Percentiles rank a stretch among this genome's conserved stretches.
Evolutionary conservation across 1,284 basidiomycete species (phyloP).

Genomic region (Apiotrichum mycotoxinovorans): DNA sequence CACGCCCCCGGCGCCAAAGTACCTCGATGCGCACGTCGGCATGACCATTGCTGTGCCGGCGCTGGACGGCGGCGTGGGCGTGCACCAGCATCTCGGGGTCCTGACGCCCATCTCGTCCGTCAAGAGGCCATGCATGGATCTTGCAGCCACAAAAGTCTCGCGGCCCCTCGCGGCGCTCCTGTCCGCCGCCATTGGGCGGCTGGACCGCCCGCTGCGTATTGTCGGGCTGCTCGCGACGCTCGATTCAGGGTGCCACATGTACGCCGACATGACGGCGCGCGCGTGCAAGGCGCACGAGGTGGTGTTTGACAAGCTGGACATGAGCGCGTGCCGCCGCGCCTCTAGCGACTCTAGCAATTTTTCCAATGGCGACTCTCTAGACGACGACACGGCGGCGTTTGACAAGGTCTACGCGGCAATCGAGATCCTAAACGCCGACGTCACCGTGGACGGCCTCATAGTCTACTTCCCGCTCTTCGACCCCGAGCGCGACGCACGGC

Average conservation of each 20-base stretch:
- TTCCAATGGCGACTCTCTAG: no score
- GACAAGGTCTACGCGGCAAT: slow-evolving; percentile 15
- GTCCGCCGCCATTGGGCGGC: slow-evolving; percentile 1
- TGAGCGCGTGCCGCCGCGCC: not conserved
- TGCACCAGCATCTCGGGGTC: not conserved
- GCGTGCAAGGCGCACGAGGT: slow-evolving; percentile 19
- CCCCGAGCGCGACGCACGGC: slow-evolving; percentile 20
- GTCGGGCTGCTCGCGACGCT: slow-evolving; percentile 31
- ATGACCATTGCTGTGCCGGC: not conserved
- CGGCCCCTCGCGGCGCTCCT: slow-evolving; percentile 16
- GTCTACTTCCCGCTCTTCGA: slow-evolving; percentile 31
- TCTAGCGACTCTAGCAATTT: no score
- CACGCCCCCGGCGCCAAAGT: slow-evolving; percentile 6
- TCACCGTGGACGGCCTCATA: slow-evolving; percentile 25
- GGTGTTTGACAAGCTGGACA: slow-evolving; percentile 17
- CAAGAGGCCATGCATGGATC: slow-evolving; percentile 4
- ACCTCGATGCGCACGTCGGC: not conserved
- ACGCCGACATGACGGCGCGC: slow-evolving; percentile 26
- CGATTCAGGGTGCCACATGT: slow-evolving; percentile 29
- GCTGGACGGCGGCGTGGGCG: not conserved
- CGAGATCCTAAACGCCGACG: slow-evolving; percentile 20
- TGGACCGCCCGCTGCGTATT: slow-evolving; percentile 22
- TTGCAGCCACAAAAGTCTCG: slow-evolving; percentile 6
- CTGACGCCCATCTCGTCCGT: not conserved
- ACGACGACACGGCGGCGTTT: slow-evolving; percentile 5